Evolutionary conservation across 2,329 filamentous ascomycete genomes (phyloP), one percentile per base, ranked within the genome.

Genomic region (Curvularia sp.): DNA sequence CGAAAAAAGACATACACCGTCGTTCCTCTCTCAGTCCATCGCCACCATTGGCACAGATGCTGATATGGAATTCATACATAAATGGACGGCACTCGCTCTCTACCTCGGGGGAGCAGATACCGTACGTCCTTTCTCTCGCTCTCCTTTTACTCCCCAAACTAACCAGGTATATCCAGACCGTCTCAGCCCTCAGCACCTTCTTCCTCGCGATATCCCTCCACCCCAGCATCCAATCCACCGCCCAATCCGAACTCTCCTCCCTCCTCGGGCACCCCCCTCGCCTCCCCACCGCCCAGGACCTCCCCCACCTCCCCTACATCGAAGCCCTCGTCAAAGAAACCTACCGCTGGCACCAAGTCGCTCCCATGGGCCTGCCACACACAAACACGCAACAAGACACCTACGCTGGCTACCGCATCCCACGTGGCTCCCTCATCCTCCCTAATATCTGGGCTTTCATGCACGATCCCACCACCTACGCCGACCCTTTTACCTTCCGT

Each of bases 181-280:
- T 81, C 0, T 80, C 74, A 0, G 71, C 78, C 0, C 60, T 82
- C 3, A 63, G 70, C 30, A 69, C 63, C 0, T 86, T 86, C 65
- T 76, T 84, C 20, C 76, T 86, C 0, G 84, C 83, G 0, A 85
- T 85, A 69, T 79, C 77, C 15, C 75, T 84, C n/a, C 82, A 81
- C 31, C 81, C 81, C 4, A 63, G 69, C 2, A 70, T 84, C 0
- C 82, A 84, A 54, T 62, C 64, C 15, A 85, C 84, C 61, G 82
- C 80, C 0, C 79, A 80, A 60, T 71, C 69, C 7, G 75, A 81
- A 47, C 67, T 86, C 12, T 83, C 86, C 57, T 63, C 69, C 2
- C 79, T 84, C 0, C 76, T 85, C 10, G 82, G 82, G 4, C 69
- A 75, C 9, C 4, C 75, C 12, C 4, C 12, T 38, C 73, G 83